Conservation (phyloP, 768 basidiomycete genomes). For the Tulasnella sp. region DNA sequence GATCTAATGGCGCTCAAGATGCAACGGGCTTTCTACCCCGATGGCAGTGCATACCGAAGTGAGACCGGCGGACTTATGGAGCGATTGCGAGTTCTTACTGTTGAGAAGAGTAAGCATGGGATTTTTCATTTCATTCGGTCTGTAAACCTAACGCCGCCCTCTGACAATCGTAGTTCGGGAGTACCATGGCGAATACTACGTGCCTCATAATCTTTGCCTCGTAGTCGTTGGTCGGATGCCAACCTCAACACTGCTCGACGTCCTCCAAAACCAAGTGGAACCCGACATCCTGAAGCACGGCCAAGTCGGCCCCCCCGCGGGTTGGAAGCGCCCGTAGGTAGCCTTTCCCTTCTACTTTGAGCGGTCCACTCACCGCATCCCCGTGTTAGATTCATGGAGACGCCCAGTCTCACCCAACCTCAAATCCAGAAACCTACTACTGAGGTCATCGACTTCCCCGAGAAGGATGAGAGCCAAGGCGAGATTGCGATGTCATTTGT, state of each 20-base stretch:
- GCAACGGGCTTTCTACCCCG: constrained; percentile 76
- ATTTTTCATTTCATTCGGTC: constrained; percentile 16
- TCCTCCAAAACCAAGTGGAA: constrained; percentile 79
- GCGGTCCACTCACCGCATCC: not conserved
- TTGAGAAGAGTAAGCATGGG: constrained; percentile 70
- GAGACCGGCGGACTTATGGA: constrained; percentile 98
- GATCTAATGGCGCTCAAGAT: constrained; percentile 87
- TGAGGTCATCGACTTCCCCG: constrained; percentile 85
- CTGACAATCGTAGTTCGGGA: constrained; percentile 58
- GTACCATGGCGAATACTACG: constrained; percentile 86
- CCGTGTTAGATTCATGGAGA: constrained; percentile 65
- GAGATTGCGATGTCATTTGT: constrained; percentile 74
- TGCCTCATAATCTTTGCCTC: constrained; percentile 87
- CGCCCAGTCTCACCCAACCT: constrained; percentile 60
- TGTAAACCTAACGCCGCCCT: not conserved
- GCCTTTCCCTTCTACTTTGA: not conserved
- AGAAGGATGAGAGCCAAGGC: constrained; percentile 92
- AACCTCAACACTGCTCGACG: constrained; percentile 68
- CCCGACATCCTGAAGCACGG: constrained; percentile 72
- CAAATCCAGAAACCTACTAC: constrained; percentile 52
- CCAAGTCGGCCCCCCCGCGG: constrained; percentile 66
- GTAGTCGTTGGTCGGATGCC: constrained; percentile 86
- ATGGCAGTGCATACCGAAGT: constrained; percentile 83
- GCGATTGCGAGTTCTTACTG: constrained; percentile 74
- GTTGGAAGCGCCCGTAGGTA: constrained; percentile 76